Evolutionary conservation across 164 flowering plant species (phyloP), one percentile per base, ranked within the genome.

Genomic region (Brasenia schreberi): DNA sequence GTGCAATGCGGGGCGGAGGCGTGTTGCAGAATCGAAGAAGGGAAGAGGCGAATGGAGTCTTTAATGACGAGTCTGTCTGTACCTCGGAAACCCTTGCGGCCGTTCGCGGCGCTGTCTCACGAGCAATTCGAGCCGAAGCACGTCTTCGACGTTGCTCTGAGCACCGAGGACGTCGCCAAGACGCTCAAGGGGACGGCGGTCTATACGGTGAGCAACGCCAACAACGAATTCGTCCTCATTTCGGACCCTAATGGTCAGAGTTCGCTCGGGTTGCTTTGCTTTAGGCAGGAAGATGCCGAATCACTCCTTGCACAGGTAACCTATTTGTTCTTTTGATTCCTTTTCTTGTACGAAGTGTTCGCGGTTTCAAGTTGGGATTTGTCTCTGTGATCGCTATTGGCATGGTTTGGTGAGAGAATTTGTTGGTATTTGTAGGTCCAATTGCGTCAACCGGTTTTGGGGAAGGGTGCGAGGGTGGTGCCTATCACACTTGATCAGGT

Each of bases 401-500:
- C 56, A 49, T 49, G 56, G 4, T 49, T 49, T 3, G 56, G 4
- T 49, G 16, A 14, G 0, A 49, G 3, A 49, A 12, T 14, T 62
- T 42, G 33, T 19, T 53, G 39, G 5, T 7, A 17, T 18, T 65
- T 74, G 52, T 70, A 92, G 96, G 96, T 84, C 69, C 79, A 78
- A 70, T 68, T 77, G 71, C 80, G 87, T 76, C 89, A 76, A 69
- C 84, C 80, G 42, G 85, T 78, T 59, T 62, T 90, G 62, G 77
- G 81, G 56, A 81, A 84, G 59, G 79, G 75, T 17, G 91, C 91
- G 27, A 86, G 78, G 78, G 92, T 94, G 74, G 98, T 91, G 33
- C 98, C 97, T 0, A 81, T 94, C 59, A 81, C 90, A 3, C 97
- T 94, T 65, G 97, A 94, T 68, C 97, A 94, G 95, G 98, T 90